phyloP scores from a whole-genome alignment of 805 yeast species.

The Martiniozyma abietophila region DNA sequence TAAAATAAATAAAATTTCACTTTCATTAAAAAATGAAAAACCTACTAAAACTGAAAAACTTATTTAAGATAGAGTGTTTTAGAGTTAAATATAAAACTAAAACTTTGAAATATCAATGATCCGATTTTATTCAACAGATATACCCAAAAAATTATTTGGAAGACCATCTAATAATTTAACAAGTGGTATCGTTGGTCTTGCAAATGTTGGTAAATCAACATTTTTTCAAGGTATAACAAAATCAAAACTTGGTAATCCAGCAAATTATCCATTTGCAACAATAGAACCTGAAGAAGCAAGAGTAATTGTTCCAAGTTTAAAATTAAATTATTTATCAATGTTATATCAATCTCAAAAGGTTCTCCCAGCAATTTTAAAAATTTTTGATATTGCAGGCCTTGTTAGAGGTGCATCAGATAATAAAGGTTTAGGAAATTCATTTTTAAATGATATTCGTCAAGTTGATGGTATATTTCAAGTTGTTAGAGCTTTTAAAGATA shows the following conservation, averaged over 20 bases:
- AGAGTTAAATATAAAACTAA: no score
- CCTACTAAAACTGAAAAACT: no score
- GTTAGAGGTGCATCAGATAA: constrained; percentile 57
- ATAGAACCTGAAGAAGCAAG: constrained; percentile 64
- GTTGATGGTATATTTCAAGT: constrained; percentile 68
- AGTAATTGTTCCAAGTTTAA: constrained; percentile 41
- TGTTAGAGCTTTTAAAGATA: constrained; percentile 55
- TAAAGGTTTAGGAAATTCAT: constrained; percentile 68
- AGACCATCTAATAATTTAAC: constrained; percentile 28
- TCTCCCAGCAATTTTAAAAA: constrained; percentile 46
- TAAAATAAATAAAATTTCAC: no score
- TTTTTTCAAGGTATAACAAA: constrained; percentile 53
- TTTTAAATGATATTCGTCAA: constrained; percentile 56
- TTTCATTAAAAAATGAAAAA: no score
- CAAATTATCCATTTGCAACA: constrained; percentile 67
- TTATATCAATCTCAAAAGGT: constrained; percentile 41
- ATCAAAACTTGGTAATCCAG: constrained; percentile 56
- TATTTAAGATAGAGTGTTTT: no score
- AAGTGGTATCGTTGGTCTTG: constrained; percentile 50
- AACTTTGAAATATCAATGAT: no score
- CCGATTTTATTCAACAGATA: background rate
- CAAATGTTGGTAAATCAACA: constrained; percentile 58
- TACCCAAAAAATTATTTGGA: constrained; percentile 20
- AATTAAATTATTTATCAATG: constrained; percentile 37
- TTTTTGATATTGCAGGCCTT: constrained; percentile 64